Conservation (phyloP, 768 basidiomycete species). For the Pholiota molesta region DNA sequence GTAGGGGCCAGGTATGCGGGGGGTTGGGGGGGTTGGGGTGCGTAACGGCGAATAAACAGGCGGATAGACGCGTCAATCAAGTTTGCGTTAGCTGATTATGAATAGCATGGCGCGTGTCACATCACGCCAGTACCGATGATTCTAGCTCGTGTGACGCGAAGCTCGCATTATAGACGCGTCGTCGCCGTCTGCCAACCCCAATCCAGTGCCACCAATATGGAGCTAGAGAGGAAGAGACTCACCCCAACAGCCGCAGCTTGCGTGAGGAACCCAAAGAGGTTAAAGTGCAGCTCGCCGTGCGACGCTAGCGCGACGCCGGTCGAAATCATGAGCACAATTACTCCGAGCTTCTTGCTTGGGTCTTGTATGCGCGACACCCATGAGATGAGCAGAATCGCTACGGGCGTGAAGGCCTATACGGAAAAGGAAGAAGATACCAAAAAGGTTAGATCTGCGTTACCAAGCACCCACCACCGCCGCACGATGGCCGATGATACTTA, state of each 20-base stretch:
- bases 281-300: slow-evolving; percentile 85
- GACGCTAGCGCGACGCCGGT: slow-evolving; percentile 88
- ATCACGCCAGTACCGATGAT: not conserved
- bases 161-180: not conserved
- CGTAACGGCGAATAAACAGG: too few species aligned
- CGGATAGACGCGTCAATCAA: not conserved
- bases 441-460: not conserved
- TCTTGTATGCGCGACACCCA: slow-evolving; percentile 90
- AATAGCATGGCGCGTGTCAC: not conserved
- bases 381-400: slow-evolving; percentile 91
- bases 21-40: not conserved
- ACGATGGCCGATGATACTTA: not conserved
- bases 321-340: slow-evolving; percentile 92
- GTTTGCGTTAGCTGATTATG: not conserved
- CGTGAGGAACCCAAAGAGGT: slow-evolving; percentile 83
- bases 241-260: slow-evolving; percentile 88
- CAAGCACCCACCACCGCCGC: not conserved
- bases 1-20: not conserved
- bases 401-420: slow-evolving; percentile 82
- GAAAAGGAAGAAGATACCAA: not conserved
- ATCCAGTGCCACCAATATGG: not conserved
- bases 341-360: slow-evolving; percentile 75
- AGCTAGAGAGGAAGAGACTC: slow-evolving; percentile 32
- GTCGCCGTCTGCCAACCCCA: not conserved
- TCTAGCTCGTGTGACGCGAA: not conserved